Evolutionary conservation across 495 filamentous ascomycete species (phyloP), one percentile per base, ranked within the genome.

Genomic region (Glarea lozoyensis): DNA sequence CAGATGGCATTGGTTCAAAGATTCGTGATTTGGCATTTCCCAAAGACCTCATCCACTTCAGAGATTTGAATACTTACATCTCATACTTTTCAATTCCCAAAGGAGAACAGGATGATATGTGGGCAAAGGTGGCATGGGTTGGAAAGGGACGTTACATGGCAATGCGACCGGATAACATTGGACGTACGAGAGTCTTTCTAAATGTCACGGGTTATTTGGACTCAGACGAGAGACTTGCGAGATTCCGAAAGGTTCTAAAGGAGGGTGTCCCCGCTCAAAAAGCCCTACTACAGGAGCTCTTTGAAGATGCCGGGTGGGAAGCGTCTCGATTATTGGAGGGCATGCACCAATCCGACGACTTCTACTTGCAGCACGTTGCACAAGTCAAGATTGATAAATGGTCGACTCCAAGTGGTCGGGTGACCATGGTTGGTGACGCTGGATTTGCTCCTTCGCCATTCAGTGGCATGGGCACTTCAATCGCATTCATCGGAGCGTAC

Each of bases 381-480:
- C 46, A 49, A 24, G 59, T 79, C 21, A 62, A 61, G 33, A 24
- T 72, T 46, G 49, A 66, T 20, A 40, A 45, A 3, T 76, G 68
- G 67, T 71, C 59, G 7, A 48, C 48, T 4, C n/a, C n/a, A n/a
- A n/a, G n/a, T n/a, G 27, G 22, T 18, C 45, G 45, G 1, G 21
- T 48, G 2, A 17, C 37, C 3, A 19, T 23, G 12, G 4, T 48
- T 3, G 58, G 63, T 29, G 45, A 48, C 18, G 66, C 68, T 3
- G 40, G 25, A 6, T 48, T 41, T 19, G 37, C 37, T 1, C 45
- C 45, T 4, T 22, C 61, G 0, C 59, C 77, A 3, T 16, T 79
- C 6, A 76, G 73, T 4, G 72, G 73, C 0, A 64, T 72, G 58
- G 73, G 72, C 0, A 75, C 72, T 0, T 62, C 64, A 0, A 47